Conservation (phyloP, 139 green algal species). For the Yamagishiella unicocca region DNA sequence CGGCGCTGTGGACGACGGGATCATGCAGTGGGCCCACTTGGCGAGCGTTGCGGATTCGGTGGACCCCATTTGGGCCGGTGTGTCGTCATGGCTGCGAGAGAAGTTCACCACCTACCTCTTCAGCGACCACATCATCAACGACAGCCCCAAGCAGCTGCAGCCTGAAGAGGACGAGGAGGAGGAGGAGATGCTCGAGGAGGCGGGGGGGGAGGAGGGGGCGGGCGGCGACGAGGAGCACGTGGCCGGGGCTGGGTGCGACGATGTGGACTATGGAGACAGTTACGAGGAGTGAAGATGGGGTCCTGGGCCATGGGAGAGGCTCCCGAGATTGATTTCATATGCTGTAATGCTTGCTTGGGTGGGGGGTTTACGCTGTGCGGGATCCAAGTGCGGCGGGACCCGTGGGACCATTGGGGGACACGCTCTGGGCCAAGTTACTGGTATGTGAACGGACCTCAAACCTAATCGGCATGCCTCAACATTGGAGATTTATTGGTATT, state of each 20-base stretch:
- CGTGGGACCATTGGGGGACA: too few relatives aligned
- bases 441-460: too few relatives aligned
- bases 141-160: neutral
- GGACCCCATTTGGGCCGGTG: constrained; percentile 63
- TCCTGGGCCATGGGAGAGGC: too few relatives aligned
- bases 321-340: too few relatives aligned
- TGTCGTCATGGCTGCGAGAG: constrained; percentile 52
- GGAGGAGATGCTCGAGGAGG: constrained; percentile 34
- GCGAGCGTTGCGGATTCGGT: constrained; percentile 48
- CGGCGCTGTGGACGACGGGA: constrained; percentile 41
- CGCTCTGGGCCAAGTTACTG: too few relatives aligned
- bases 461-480: too few relatives aligned
- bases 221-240: neutral
- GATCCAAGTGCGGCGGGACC: too few relatives aligned
- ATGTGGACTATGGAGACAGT: constrained; percentile 23
- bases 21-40: constrained; percentile 65
- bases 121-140: constrained; percentile 63
- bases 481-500: too few relatives aligned
- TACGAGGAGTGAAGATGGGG: neutral
- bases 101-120: constrained; percentile 74
- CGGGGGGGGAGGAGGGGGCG: constrained; percentile 17
- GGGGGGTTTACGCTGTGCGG: too few relatives aligned
- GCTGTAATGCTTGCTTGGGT: too few relatives aligned
- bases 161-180: constrained; percentile 1
- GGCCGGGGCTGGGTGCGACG: neutral